Conservation (phyloP, 495 filamentous ascomycete genomes). For the Penicillium crystallinum region DNA sequence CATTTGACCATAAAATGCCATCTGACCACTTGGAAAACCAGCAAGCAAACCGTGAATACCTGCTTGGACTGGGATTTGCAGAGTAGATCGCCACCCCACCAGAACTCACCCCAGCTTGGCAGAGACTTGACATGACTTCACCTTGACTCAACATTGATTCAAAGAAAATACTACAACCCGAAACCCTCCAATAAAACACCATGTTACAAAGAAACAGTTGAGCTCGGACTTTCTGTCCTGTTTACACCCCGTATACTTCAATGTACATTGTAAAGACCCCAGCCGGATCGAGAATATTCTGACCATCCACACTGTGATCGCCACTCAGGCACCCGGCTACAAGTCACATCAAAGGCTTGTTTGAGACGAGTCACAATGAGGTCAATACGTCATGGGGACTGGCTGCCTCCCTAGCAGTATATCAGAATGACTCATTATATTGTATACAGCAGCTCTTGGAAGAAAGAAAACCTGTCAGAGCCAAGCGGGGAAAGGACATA, state of each 20-base stretch:
- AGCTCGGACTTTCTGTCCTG: background rate
- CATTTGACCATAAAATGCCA: no score
- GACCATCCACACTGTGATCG: background rate
- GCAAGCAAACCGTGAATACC: background rate
- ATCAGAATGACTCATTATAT: slow-evolving; percentile 1
- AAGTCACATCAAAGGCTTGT: background rate
- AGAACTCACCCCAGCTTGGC: background rate
- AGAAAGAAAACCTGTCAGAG: background rate
- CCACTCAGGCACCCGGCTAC: background rate
- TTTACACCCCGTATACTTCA: background rate
- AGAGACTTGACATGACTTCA: background rate
- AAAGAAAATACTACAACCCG: no score
- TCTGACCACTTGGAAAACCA: background rate
- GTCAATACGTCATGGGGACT: background rate
- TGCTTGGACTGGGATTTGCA: background rate
- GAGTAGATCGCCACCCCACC: background rate
- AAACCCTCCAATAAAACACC: no score
- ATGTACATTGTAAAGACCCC: background rate
- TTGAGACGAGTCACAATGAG: background rate
- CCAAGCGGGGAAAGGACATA: background rate
- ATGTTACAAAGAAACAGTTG: no score
- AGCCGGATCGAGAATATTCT: background rate
- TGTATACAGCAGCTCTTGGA: background rate
- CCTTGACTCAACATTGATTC: background rate
- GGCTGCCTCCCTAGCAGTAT: background rate